A percentile compares a stretch with the other conserved stretches of the same genome.
Evolutionary conservation across 2,329 filamentous ascomycete species (phyloP).

Genomic region (Biscogniauxia marginata): DNA sequence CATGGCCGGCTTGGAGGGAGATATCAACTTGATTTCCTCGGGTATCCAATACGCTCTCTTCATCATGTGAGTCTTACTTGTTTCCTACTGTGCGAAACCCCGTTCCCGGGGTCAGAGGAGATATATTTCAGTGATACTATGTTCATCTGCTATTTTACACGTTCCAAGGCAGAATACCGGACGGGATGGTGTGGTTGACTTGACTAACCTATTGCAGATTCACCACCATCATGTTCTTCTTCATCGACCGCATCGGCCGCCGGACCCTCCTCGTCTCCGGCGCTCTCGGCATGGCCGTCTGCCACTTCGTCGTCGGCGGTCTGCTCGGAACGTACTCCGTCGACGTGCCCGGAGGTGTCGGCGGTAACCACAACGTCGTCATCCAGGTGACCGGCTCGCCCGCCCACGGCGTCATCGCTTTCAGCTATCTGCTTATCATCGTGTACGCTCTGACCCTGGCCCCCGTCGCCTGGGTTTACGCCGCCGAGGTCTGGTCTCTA

Average conservation of each 20-base stretch:
- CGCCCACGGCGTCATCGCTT: slow-evolving; percentile 63
- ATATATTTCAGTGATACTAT: too few species aligned
- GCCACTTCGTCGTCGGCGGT: slow-evolving; percentile 54
- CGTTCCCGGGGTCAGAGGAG: too few species aligned
- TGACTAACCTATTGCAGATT: slow-evolving; percentile 30
- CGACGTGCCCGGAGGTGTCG: slow-evolving; percentile 42
- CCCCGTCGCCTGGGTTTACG: slow-evolving; percentile 65
- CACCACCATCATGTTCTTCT: slow-evolving; percentile 48
- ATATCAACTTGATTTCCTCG: slow-evolving; percentile 53
- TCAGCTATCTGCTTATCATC: slow-evolving; percentile 63
- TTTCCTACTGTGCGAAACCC: too few species aligned
- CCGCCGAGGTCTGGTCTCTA: slow-evolving; percentile 62
- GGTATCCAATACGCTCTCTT: slow-evolving; percentile 56
- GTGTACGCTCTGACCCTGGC: slow-evolving; percentile 64
- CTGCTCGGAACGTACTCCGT: slow-evolving; percentile 48
- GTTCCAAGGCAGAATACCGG: too few species aligned
- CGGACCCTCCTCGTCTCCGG: slow-evolving; percentile 66
- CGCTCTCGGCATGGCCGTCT: slow-evolving; percentile 63
- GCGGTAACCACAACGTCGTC: slow-evolving; percentile 51
- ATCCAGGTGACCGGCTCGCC: slow-evolving; percentile 51
- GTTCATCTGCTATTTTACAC: too few species aligned
- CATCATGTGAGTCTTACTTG: slow-evolving; percentile 34
- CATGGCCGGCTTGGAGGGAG: slow-evolving; percentile 55
- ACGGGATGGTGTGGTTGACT: too few species aligned
- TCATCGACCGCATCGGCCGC: slow-evolving; percentile 56